These are phyloP conservation scores for Sambucus nigra DNA, from an alignment of 129 eudicot genomes.

Conservation along the genomic window DNA sequence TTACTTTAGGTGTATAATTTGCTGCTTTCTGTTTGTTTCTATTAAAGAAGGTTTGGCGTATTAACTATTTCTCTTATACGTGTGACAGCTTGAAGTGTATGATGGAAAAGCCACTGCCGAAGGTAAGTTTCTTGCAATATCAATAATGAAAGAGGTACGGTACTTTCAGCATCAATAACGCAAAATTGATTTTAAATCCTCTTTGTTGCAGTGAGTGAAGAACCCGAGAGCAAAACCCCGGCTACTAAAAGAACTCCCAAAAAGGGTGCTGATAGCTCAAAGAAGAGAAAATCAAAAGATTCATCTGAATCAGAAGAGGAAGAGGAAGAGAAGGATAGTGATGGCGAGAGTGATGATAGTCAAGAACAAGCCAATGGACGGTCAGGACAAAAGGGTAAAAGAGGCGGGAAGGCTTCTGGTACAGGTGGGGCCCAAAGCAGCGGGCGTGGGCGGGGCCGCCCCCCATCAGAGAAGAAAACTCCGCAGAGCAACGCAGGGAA, in stretches of 20 bases:
- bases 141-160: background rate
- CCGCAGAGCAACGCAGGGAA: slow-evolving; percentile 14
- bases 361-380: slow-evolving; percentile 48
- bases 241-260: slow-evolving; percentile 31
- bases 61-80: slow-evolving; percentile 3
- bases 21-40: background rate
- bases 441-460: slow-evolving; percentile 61
- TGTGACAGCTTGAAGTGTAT: slow-evolving; percentile 69
- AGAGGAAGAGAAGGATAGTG: slow-evolving; percentile 22
- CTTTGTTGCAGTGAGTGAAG: slow-evolving; percentile 34
- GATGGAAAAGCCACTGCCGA: slow-evolving; percentile 71
- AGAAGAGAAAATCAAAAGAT: slow-evolving; percentile 62
- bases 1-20: background rate
- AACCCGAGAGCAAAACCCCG: slow-evolving; percentile 19
- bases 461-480: slow-evolving; percentile 25
- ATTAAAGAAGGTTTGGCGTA: too few species aligned
- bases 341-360: slow-evolving; percentile 34
- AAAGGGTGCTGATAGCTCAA: slow-evolving; percentile 34
- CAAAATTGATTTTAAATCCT: background rate
- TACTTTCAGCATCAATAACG: background rate
- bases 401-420: slow-evolving; percentile 55
- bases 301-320: slow-evolving; percentile 61
- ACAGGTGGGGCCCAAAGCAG: slow-evolving; percentile 49
- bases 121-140: slow-evolving; percentile 27
- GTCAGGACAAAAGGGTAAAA: slow-evolving; percentile 27